phyloP scores from a whole-genome alignment of 2,329 filamentous ascomycete genomes.

The Emmonsiellopsis sp. region DNA sequence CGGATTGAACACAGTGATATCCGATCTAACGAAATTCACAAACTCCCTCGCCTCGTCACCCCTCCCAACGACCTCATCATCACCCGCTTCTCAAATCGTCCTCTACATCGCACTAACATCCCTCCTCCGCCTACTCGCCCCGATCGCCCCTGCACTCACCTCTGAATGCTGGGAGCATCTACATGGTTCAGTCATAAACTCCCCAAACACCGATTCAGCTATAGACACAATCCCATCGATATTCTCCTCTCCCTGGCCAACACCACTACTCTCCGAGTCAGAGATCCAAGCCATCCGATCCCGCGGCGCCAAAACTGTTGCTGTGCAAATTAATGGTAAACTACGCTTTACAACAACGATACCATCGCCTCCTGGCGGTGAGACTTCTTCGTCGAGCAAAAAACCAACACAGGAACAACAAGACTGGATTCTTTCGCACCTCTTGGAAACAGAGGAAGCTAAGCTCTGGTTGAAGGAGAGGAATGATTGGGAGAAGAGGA shows the following conservation, averaged over 20 bases:
- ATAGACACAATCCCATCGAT: constrained; percentile 24
- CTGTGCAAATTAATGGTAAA: constrained; percentile 75
- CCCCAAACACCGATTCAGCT: background rate
- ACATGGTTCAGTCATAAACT: constrained; percentile 16
- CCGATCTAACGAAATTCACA: constrained; percentile 71
- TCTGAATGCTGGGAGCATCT: constrained; percentile 70
- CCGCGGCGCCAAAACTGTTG: constrained; percentile 42
- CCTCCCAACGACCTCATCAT: constrained; percentile 14
- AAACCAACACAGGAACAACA: constrained; percentile 36
- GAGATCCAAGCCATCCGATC: constrained; percentile 38
- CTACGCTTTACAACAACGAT: constrained; percentile 60
- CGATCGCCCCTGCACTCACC: constrained; percentile 68
- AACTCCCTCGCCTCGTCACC: constrained; percentile 51
- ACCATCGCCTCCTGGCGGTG: constrained; percentile 37
- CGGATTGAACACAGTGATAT: constrained; percentile 72
- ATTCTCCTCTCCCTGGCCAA: constrained; percentile 49
- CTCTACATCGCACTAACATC: constrained; percentile 40
- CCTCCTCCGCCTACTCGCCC: constrained; percentile 64
- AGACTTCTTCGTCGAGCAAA: constrained; percentile 20
- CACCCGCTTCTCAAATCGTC: constrained; percentile 24
- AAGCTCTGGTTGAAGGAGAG: constrained; percentile 44
- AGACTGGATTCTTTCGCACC: constrained; percentile 52
- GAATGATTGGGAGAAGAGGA: constrained; percentile 44
- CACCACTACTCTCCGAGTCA: constrained; percentile 26
- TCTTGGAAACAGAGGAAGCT: constrained; percentile 54